These are phyloP conservation scores for Perkinsus marinus DNA, from an alignment of 169 alveolate genomes.

Conservation along the genomic window DNA sequence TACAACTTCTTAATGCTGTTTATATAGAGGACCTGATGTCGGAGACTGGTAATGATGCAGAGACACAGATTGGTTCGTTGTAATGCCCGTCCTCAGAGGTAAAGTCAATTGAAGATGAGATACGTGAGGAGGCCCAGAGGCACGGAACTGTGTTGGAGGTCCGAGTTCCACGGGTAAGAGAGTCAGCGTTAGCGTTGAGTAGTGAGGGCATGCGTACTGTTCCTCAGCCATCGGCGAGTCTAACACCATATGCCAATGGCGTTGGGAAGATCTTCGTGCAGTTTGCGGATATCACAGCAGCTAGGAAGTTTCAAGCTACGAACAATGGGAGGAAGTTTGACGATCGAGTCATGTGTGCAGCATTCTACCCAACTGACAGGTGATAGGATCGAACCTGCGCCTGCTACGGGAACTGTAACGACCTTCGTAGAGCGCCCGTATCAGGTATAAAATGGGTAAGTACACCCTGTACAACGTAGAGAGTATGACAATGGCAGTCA, in stretches of 20 bases:
- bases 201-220: neutral
- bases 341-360: slow-evolving; percentile 57
- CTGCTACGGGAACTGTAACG: no score
- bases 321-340: slow-evolving; percentile 57
- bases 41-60: slow-evolving; percentile 4
- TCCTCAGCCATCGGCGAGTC: neutral
- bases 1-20: slow-evolving; percentile 52
- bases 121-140: slow-evolving; percentile 50
- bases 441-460: neutral
- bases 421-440: neutral
- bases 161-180: slow-evolving; percentile 43
- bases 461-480: neutral
- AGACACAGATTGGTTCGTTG: neutral
- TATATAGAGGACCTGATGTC: slow-evolving; percentile 49
- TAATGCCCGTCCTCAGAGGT: neutral
- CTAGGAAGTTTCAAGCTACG: slow-evolving; percentile 54
- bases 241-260: neutral
- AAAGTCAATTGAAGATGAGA: slow-evolving; percentile 34
- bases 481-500: neutral
- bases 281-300: slow-evolving; percentile 37
- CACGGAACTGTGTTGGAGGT: slow-evolving; percentile 55
- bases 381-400: no score
- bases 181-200: neutral
- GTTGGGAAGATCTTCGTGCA: slow-evolving; percentile 44
- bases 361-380: slow-evolving; percentile 49